Evolutionary conservation across 768 basidiomycete genomes (phyloP), one percentile per base, ranked within the genome.

Genomic region (Gloeopeniophorella convolvens): DNA sequence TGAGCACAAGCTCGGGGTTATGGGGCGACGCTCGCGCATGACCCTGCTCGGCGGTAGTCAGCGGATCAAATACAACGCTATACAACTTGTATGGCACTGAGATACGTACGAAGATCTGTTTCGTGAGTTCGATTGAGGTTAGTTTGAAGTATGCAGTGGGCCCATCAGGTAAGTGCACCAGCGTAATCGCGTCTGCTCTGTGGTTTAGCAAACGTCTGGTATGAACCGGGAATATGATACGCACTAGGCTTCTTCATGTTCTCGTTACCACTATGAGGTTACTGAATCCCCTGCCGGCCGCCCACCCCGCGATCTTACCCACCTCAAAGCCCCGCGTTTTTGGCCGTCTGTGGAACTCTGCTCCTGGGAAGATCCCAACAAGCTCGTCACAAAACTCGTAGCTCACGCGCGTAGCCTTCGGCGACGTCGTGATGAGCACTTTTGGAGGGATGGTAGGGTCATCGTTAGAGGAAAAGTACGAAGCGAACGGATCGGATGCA

Each of bases 91-190:
- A n/a, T n/a, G n/a, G n/a, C n/a, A 20, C 5, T 7, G n/a, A 24
- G 30, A 3, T 15, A 68, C 85, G 12, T 58, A 92, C 91, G 62
- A 81, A 88, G 35, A 98, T 95, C 57, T 90, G 74, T 65, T 85
- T 80, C 10, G 91, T 86, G 16, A 93, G 75, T 60, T 90, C 81
- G 32, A 98, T 74, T 5, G 91, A 94, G 0, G 89, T 84, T 34
- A 99, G 74, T 64, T 89, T 95, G 75, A 98, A 97, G 65, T 94
- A 94, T 0, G 94, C 94, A 2, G 90, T 89, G 0, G 96, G 96
- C 11, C 96, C 96, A 44, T 81, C 72, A 0, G 96, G 96, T 11
- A 99, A 80, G 62, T 95, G 80, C 36, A 92, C 79, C 45, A 98
- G 68, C 0, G 95, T 97, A 55, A 99, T 82, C 2, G 93, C 92